Conservation (phyloP, 768 basidiomycete species). For the Antrodiella citrinella region DNA sequence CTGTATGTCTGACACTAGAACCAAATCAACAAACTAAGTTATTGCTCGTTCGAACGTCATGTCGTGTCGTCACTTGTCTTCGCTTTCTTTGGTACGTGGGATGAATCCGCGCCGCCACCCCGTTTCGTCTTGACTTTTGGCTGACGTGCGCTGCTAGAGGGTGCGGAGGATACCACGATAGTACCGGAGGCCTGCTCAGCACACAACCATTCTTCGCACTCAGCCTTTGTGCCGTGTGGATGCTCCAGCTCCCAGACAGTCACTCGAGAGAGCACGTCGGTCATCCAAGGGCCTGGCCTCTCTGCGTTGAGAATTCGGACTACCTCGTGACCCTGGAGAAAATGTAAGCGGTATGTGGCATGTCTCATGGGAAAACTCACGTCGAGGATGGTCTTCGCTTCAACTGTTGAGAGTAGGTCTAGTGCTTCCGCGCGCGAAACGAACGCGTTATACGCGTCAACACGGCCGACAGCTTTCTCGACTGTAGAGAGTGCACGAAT, state of each 20-base stretch:
- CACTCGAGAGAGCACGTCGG: conserved; percentile 53
- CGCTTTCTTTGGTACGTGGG: background rate
- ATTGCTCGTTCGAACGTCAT: too few relatives aligned
- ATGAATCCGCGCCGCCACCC: background rate
- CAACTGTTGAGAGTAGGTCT: conserved; percentile 48
- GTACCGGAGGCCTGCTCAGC: conserved; percentile 42
- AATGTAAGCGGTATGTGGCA: background rate
- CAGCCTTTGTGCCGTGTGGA: conserved; percentile 55
- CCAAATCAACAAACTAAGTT: too few relatives aligned
- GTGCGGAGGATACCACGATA: background rate
- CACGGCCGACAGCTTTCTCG: conserved; percentile 35
- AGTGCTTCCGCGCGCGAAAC: conserved; percentile 51
- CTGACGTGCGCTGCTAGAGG: too few relatives aligned
- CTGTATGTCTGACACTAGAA: too few relatives aligned
- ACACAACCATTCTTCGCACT: conserved; percentile 64
- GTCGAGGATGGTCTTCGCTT: conserved; percentile 68
- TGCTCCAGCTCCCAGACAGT: conserved; percentile 83
- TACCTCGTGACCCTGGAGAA: conserved; percentile 65
- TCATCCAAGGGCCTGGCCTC: conserved; percentile 66
- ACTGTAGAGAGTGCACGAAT: conserved; percentile 23
- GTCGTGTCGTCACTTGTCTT: too few relatives aligned
- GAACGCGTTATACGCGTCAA: conserved; percentile 62
- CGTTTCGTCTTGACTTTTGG: background rate
- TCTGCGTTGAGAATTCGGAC: conserved; percentile 39
- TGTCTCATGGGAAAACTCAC: conserved; percentile 37